phyloP scores from a whole-genome alignment of 768 basidiomycete species.

The Macrolepiota albuminosa region DNA sequence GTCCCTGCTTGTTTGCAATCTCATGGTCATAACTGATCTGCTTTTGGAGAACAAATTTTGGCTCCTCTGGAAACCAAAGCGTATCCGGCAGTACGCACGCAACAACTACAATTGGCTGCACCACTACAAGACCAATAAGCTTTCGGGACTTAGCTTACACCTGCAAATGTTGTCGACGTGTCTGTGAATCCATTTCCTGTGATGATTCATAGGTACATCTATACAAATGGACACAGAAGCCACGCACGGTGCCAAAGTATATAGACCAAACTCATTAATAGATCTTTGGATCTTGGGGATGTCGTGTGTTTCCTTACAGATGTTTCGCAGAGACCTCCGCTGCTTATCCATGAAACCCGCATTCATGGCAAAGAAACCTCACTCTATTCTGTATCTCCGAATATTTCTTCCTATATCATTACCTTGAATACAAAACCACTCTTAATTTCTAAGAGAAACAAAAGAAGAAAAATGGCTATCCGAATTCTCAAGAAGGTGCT shows the following conservation, averaged over 20 bases:
- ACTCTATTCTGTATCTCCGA: no score
- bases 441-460: no score
- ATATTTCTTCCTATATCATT: no score
- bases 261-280: no score
- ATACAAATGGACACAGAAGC: neutral
- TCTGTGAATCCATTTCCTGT: neutral
- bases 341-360: no score
- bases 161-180: neutral
- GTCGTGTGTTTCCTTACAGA: no score
- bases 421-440: no score
- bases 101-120: neutral
- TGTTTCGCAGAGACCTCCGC: no score
- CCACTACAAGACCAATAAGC: neutral
- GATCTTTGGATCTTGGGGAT: no score
- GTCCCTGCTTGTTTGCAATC: neutral
- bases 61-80: neutral
- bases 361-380: no score
- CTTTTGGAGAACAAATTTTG: neutral
- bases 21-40: neutral
- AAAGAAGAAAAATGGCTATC: no score
- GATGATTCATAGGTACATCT: neutral
- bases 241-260: neutral
- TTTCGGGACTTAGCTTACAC: neutral
- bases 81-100: neutral
- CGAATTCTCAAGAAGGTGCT: no score